Evolutionary conservation across 2,329 filamentous ascomycete species (phyloP), one percentile per base, ranked within the genome.

Genomic region (Xylariaceae sp.): DNA sequence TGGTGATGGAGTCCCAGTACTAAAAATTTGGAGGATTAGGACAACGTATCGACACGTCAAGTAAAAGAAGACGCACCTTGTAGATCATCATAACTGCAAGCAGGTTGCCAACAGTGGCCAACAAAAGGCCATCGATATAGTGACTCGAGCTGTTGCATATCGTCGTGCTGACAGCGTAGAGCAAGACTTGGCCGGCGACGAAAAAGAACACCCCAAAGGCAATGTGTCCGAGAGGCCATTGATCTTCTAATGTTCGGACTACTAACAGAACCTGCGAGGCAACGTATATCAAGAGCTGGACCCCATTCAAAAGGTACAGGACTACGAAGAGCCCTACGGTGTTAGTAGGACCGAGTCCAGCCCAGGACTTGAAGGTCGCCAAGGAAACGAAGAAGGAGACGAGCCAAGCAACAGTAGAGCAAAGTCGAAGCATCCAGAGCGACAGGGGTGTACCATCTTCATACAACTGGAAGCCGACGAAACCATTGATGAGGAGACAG

Each of bases 1-100:
- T 91, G 27, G 94, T 99, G 72, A 99, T 99, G 12, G 91, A 96
- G 70, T 99, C 94, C 94, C 94, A 99, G 78, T 95, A 99, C 91
- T 94, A 64, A 51, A 55, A 45, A 43, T 26, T 45, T 54, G 11
- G 12, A 49, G 61, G 19, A 19, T 74, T 66, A 74, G 69, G n/a
- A 44, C 49, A 26, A 57, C 43, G 49, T 39, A 57, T 61, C 53
- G 30, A 47, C 54, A 11, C 5, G 31, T 30, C 5, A 29, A 5
- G 32, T 50, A 35, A 29, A 6, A 12, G 4, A 53, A 39, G 26
- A 65, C 73, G 51, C 73, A 80, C 90, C 87, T 99, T 99, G 81
- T 99, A 99, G 39, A 99, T 86, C 94, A 97, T 99, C 94, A 99
- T 99, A 58, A 99, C 92, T 9, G 86, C 90, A 43, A 99, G 77